Evolutionary conservation across 345 rosid genomes (phyloP), one percentile per base, ranked within the genome.

Genomic region (Adansonia digitata): DNA sequence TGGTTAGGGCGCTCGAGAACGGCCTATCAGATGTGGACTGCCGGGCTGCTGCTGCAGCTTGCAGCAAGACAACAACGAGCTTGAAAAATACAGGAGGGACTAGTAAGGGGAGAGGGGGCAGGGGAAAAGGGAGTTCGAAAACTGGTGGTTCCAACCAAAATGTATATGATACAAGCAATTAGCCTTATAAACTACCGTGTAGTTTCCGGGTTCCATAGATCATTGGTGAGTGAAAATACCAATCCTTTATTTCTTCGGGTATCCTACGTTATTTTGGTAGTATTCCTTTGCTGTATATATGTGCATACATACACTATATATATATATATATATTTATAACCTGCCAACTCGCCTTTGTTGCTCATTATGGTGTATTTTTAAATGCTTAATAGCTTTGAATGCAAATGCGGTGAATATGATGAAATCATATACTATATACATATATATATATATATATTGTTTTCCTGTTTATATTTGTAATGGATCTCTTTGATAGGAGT

Each of bases 1-100:
- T 96, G 72, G 99, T 96, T 73, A 87, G 89, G 81, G 97, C 97
- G 10, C 84, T 96, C 34, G 98, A 96, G 87, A 96, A 89, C 45
- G 98, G 98, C 40, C 91, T 96, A 22, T 85, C 85, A 76, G 99
- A 93, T 82, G 97, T 96, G 70, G 90, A 96, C 80, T 84, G 92
- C 10, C 89, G 72, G 13, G 65, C 31, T 1, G 14, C 31, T 1
- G 14, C 51, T 14, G 91, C 85, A 27, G 87, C 85, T 73, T 80
- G 97, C 80, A 87, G 94, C 84, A 81, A 76, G 80, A 71, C 88
- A n/a, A n/a, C n/a, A 5, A 42, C 69, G 26, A 84, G 79, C 85
- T 86, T 94, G 60, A 92, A 88, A 51, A 82, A 74, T 79, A 68
- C 75, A 5, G 87, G 70, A 48, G 62, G 81, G 73, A 74, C 72